Conservation (phyloP, 345 rosid genomes). For the Carallia pectinifolia region DNA sequence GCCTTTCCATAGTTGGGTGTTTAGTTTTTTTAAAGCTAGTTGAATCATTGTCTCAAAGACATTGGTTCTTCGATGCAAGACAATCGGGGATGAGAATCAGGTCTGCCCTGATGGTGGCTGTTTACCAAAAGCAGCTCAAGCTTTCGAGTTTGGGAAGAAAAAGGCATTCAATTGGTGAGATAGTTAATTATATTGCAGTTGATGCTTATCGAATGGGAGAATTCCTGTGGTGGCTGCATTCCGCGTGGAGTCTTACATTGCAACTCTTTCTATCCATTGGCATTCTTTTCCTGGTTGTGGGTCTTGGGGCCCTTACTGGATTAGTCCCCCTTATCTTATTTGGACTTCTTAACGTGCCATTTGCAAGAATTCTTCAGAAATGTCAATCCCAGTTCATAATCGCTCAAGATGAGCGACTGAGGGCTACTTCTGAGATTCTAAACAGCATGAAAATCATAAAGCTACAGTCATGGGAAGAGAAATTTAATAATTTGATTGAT, state of each 20-base stretch:
- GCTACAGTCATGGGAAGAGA: slow-evolving; percentile 79
- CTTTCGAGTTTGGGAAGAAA: slow-evolving; percentile 48
- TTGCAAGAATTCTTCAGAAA: slow-evolving; percentile 45
- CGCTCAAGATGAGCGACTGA: slow-evolving; percentile 57
- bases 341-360: slow-evolving; percentile 52
- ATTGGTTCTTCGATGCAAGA: slow-evolving; percentile 41
- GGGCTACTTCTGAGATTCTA: slow-evolving; percentile 61
- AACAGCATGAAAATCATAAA: slow-evolving; percentile 74
- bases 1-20: slow-evolving; percentile 39
- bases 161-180: slow-evolving; percentile 62
- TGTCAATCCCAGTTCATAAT: slow-evolving; percentile 53
- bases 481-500: slow-evolving; percentile 43
- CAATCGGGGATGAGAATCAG: slow-evolving; percentile 45
- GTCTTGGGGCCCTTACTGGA: slow-evolving; percentile 49
- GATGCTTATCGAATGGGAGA: slow-evolving; percentile 57
- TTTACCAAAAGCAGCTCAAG: slow-evolving; percentile 55
- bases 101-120: slow-evolving; percentile 37
- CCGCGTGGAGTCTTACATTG: slow-evolving; percentile 45
- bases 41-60: slow-evolving; percentile 53
- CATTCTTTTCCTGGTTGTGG: slow-evolving; percentile 52
- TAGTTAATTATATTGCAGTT: slow-evolving; percentile 54
- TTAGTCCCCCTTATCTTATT: slow-evolving; percentile 41
- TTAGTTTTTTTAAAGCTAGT: slow-evolving; percentile 53
- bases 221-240: slow-evolving; percentile 55
- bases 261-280: slow-evolving; percentile 55